Percentiles rank a stretch among this genome's conserved stretches.
These are phyloP conservation scores for Entomortierella chlamydospora DNA, from an alignment of 192 early-diverging fungal genomes.

Conservation along the genomic window DNA sequence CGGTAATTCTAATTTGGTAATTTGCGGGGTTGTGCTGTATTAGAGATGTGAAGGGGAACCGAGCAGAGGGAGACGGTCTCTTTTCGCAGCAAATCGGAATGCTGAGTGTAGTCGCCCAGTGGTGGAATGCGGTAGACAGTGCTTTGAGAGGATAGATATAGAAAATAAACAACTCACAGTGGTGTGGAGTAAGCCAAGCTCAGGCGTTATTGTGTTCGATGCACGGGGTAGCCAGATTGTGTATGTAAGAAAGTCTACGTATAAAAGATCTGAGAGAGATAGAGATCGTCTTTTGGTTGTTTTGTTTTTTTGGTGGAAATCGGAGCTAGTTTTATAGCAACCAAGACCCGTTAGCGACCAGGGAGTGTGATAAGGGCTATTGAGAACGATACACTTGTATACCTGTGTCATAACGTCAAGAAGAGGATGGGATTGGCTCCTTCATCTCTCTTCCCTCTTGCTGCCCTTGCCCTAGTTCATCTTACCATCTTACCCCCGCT, in stretches of 20 bases:
- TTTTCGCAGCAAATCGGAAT: conserved; percentile 10
- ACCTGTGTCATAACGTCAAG: neutral
- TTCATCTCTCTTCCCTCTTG: neutral
- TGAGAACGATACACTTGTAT: too few species aligned
- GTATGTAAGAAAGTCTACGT: too few species aligned
- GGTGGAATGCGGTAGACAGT: conserved; percentile 6
- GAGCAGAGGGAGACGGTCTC: neutral
- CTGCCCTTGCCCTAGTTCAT: conserved; percentile 26
- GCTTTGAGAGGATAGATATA: neutral
- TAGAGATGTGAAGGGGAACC: neutral
- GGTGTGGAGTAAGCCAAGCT: too few species aligned
- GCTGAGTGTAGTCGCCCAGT: neutral
- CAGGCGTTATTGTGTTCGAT: too few species aligned
- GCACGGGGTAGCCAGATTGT: too few species aligned
- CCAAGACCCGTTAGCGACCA: too few species aligned
- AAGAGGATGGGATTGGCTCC: neutral
- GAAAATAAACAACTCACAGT: too few species aligned
- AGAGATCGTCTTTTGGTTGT: too few species aligned
- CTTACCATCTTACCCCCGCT: conserved; percentile 11
- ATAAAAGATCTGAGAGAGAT: too few species aligned
- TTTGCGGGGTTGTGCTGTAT: neutral
- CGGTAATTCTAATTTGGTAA: neutral
- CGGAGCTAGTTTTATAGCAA: neutral
- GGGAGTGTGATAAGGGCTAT: too few species aligned
- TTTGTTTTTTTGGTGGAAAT: too few species aligned